Evolutionary conservation across 129 eudicot genomes (phyloP).

Genomic region (Silybum marianum): DNA sequence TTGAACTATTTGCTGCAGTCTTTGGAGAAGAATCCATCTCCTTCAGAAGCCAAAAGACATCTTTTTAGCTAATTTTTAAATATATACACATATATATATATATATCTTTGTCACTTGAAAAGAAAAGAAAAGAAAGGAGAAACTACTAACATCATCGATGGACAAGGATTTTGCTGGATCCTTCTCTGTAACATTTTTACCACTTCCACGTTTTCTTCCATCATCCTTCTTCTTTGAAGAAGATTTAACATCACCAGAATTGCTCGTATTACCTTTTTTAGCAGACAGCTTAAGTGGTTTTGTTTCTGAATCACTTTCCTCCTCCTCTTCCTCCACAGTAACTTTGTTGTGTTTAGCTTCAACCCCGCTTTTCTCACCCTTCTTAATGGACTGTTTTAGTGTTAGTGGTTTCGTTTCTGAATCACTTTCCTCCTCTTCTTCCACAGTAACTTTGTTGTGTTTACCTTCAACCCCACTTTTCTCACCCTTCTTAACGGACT

Average conservation of each 20-base stretch:
- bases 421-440: constrained; percentile 38
- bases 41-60: constrained; percentile 30
- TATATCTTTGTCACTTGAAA: neutral
- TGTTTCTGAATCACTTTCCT: constrained; percentile 37
- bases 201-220: constrained; percentile 52
- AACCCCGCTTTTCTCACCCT: constrained; percentile 35
- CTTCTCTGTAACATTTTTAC: constrained; percentile 48
- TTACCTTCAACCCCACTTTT: constrained; percentile 41
- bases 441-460: constrained; percentile 12
- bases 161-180: constrained; percentile 44
- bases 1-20: constrained; percentile 48
- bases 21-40: constrained; percentile 52
- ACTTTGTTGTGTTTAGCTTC: constrained; percentile 32
- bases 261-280: constrained; percentile 35
- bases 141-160: constrained; percentile 47
- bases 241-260: constrained; percentile 31
- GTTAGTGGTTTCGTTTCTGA: constrained; percentile 42
- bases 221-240: constrained; percentile 47
- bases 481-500: constrained; percentile 42
- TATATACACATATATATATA: too few species aligned
- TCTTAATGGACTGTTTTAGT: constrained; percentile 36
- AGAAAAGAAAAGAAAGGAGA: constrained; percentile 8
- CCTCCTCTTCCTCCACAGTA: constrained; percentile 33
- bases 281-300: constrained; percentile 26
- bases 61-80: neutral